Percentiles rank a stretch among this genome's conserved stretches.
Conservation (phyloP, 2,329 filamentous ascomycete genomes). For the Bertia moriformis region DNA sequence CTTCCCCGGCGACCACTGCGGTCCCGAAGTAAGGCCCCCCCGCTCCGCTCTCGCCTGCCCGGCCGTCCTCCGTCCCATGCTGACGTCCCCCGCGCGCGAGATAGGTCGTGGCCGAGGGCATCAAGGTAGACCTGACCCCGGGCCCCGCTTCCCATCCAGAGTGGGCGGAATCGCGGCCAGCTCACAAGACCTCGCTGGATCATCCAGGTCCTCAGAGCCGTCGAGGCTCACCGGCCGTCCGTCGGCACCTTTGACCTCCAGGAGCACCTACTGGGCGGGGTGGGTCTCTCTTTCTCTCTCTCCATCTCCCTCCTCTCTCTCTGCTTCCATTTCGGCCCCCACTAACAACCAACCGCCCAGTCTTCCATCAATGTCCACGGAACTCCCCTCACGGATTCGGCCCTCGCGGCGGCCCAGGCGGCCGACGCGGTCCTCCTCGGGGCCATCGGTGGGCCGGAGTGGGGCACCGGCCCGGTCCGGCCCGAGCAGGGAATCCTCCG, state of each 20-base stretch:
- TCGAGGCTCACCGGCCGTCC: slow-evolving; percentile 56
- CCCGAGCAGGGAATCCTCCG: slow-evolving; percentile 84
- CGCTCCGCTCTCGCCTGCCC: not conserved
- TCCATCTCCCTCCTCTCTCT: no score
- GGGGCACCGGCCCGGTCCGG: slow-evolving; percentile 73
- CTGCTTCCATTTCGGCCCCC: no score
- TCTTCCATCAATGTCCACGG: slow-evolving; percentile 77
- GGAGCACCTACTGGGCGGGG: slow-evolving; percentile 62
- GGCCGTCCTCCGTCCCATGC: not conserved
- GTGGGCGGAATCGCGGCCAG: no score
- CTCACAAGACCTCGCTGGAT: no score
- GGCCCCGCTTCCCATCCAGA: not conserved
- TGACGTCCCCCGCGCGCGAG: no score
- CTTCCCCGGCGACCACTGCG: slow-evolving; percentile 71
- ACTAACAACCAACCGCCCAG: no score
- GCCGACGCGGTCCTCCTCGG: slow-evolving; percentile 85
- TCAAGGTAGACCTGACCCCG: slow-evolving; percentile 48
- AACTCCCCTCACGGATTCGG: slow-evolving; percentile 65
- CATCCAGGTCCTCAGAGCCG: slow-evolving; percentile 59
- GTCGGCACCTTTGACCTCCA: slow-evolving; percentile 74
- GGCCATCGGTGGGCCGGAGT: slow-evolving; percentile 91
- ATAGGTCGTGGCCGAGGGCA: slow-evolving; percentile 66
- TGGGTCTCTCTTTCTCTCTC: no score
- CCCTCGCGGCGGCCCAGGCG: slow-evolving; percentile 66
- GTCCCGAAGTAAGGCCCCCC: slow-evolving; percentile 54